phyloP scores from a whole-genome alignment of 169 alveolate genomes.

The Plasmodium blacklocki region DNA sequence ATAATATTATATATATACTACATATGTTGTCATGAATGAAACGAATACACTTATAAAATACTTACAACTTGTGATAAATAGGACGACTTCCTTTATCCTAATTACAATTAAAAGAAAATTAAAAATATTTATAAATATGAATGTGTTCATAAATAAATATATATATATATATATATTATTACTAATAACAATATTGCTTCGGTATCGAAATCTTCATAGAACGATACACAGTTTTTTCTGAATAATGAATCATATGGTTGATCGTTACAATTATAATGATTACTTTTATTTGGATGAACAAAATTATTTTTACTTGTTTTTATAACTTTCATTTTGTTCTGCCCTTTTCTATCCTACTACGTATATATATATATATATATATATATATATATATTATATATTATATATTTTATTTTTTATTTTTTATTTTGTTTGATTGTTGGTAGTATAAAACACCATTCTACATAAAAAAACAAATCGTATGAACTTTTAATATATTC shows the following conservation, averaged over 20 bases:
- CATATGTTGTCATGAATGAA: not conserved
- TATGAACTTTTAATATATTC: not conserved
- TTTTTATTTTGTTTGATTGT: not conserved
- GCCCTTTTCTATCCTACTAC: not conserved
- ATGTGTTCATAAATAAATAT: not conserved
- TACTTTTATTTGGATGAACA: constrained; percentile 9
- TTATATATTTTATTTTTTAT: constrained; percentile 4
- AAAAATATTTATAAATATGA: not conserved
- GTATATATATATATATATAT: too few relatives aligned
- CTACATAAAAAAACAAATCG: not conserved
- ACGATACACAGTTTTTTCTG: constrained; percentile 38
- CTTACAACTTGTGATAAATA: constrained; percentile 30
- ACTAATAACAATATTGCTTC: constrained; percentile 70
- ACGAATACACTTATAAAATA: not conserved
- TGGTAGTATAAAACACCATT: not conserved
- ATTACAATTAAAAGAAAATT: constrained; percentile 8
- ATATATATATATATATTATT: constrained; percentile 1
- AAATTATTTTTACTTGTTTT: constrained; percentile 18
- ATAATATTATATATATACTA: not conserved
- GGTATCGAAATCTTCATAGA: constrained; percentile 43
- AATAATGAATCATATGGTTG: constrained; percentile 30
- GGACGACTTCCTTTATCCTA: constrained; percentile 57
- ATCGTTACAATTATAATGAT: constrained; percentile 9
- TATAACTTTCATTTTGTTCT: constrained; percentile 49
- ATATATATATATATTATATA: constrained; percentile 1